These are phyloP conservation scores for Cucurbita maxima DNA, from an alignment of 306 rosid genomes.

Conservation along the genomic window DNA sequence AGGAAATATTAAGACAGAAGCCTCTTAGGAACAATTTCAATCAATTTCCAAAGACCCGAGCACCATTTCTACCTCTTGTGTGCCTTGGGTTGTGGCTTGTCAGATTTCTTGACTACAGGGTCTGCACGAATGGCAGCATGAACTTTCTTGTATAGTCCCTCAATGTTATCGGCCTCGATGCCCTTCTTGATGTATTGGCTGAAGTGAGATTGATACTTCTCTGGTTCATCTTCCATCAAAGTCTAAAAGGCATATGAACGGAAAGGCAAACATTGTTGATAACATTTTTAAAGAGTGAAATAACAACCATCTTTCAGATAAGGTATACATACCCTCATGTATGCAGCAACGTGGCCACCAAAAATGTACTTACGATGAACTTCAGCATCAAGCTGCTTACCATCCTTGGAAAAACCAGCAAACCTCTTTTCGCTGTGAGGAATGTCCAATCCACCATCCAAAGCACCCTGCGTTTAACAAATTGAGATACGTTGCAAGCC, in stretches of 20 bases:
- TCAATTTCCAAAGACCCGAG: not conserved
- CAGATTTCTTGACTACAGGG: constrained; percentile 29
- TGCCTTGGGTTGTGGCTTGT: constrained; percentile 44
- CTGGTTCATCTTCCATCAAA: constrained; percentile 66
- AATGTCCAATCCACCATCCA: constrained; percentile 86
- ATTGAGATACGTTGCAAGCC: not conserved
- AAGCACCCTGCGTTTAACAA: constrained; percentile 41
- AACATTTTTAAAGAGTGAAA: not conserved
- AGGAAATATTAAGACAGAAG: not conserved
- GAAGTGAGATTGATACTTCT: constrained; percentile 65
- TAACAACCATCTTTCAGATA: no score
- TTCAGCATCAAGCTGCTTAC: constrained; percentile 61
- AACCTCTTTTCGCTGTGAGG: constrained; percentile 89
- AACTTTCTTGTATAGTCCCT: constrained; percentile 58
- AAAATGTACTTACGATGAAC: constrained; percentile 71
- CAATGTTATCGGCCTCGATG: constrained; percentile 42
- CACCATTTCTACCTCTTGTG: constrained; percentile 38
- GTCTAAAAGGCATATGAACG: constrained; percentile 11
- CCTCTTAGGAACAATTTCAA: not conserved
- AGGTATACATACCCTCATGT: constrained; percentile 47
- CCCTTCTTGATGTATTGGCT: constrained; percentile 58
- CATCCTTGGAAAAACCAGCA: constrained; percentile 61
- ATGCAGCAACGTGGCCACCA: constrained; percentile 60
- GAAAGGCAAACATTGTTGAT: rapidly evolving
- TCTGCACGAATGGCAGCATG: constrained; percentile 79